Evolutionary conservation across 2,329 filamentous ascomycete species (phyloP).

Genomic region (Fusarium continuum): DNA sequence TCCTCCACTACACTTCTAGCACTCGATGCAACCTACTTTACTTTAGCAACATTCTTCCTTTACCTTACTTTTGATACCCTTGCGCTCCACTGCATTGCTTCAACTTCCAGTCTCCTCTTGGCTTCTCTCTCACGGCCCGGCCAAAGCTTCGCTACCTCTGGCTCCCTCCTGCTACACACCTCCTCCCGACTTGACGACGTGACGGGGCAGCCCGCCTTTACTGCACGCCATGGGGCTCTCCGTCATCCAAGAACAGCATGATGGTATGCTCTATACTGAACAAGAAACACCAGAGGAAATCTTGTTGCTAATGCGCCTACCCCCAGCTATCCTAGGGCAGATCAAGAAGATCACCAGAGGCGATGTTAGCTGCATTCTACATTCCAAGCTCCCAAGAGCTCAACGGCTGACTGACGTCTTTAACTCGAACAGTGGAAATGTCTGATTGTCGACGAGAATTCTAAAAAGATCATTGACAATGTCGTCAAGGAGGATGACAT

Average conservation of each 20-base stretch:
- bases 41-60: constrained; percentile 16
- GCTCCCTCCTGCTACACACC: constrained; percentile 4
- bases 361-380: constrained; percentile 67
- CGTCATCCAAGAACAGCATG: constrained; percentile 82
- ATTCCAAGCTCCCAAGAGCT: neutral
- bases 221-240: constrained; percentile 79
- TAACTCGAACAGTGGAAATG: constrained; percentile 85
- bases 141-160: neutral
- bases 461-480: constrained; percentile 88
- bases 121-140: constrained; percentile 12
- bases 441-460: constrained; percentile 84
- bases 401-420: constrained; percentile 25
- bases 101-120: neutral
- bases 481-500: constrained; percentile 95
- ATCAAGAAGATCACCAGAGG: constrained; percentile 82
- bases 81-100: constrained; percentile 9
- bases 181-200: constrained; percentile 30
- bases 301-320: constrained; percentile 30
- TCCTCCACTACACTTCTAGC: constrained; percentile 6
- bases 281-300: neutral
- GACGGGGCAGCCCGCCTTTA: constrained; percentile 41
- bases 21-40: constrained; percentile 6
- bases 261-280: constrained; percentile 44
- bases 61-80: constrained; percentile 25
- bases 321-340: constrained; percentile 51